Evolutionary conservation across 495 filamentous ascomycete genomes (phyloP).

Genomic region (Parathielavia hyrcaniae): DNA sequence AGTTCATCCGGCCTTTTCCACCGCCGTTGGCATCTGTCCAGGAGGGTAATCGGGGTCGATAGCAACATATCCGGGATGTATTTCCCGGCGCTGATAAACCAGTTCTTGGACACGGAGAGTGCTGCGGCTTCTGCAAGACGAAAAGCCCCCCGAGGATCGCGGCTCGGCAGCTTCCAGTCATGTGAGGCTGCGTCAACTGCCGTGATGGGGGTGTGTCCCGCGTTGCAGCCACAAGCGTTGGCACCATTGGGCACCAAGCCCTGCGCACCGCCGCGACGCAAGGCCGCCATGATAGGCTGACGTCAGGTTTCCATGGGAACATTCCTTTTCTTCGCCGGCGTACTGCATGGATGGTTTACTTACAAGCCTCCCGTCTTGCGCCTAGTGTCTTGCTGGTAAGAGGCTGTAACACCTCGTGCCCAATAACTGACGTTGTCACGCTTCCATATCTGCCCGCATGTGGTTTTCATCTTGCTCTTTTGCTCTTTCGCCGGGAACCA

Average conservation of each 20-base stretch:
- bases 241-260: conserved; percentile 18
- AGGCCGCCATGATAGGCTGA: conserved; percentile 13
- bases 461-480: not conserved
- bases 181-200: conserved; percentile 1
- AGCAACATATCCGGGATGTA: too few relatives aligned
- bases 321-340: not conserved
- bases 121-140: not conserved
- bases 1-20: too few relatives aligned
- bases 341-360: not conserved
- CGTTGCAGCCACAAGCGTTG: conserved; percentile 9
- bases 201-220: conserved; percentile 6
- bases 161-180: not conserved
- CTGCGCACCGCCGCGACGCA: not conserved
- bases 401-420: not conserved
- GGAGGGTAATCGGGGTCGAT: too few relatives aligned
- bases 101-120: not conserved
- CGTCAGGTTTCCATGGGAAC: not conserved
- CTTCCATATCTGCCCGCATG: not conserved
- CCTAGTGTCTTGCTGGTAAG: not conserved
- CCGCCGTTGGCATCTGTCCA: too few relatives aligned
- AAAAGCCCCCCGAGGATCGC: not conserved
- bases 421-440: conserved; percentile 1
- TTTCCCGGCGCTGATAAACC: not conserved
- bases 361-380: not conserved
- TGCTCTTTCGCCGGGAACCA: too few relatives aligned